Evolutionary conservation across 2,329 filamentous ascomycete species (phyloP), one percentile per base, ranked within the genome.

Genomic region (Botryosphaeria dothidea): DNA sequence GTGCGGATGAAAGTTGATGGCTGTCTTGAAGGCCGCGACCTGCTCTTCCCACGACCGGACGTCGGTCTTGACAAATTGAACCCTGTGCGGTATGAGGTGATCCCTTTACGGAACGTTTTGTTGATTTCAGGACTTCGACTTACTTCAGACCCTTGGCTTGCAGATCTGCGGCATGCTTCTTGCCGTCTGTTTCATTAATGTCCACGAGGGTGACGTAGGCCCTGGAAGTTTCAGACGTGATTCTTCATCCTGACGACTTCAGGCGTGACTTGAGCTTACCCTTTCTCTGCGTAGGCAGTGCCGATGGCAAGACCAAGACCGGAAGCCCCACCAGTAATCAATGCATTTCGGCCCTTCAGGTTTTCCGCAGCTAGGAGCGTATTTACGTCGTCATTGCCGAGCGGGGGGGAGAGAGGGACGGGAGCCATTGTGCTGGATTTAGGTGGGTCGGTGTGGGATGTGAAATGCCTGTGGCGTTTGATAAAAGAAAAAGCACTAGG

Each of bases 61-160:
- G 64, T 78, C 72, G 56, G 71, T 72, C 34, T 67, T 63, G 8
- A 73, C 71, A 49, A 77, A 77, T 21, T 73, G 70, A 4, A 74
- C 72, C 1, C 66, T 68, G 31, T 11, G 31, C 7, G 3, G 31
- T 8, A 34, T 11, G 3, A 34, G 2, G 2, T 57, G 64, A 36
- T 13, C 9, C 19, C 25, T 29, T 34, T 34, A 34, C n/a, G 25
- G 38, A 5, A 6, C 11, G 31, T 21, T 27, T 6, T 23, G 19
- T 17, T 15, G 7, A 13, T 3, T 4, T 19, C 3, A 23, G 5
- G 2, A 3, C 13, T 51, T 41, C 29, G 46, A 51, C 48, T 3
- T 54, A 54, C 60, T 21, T 41, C n/a, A 63, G 57, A 2, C 71
- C 70, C 38, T 67, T 66, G 19, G 63, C 64, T 11, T 51, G 64